Evolutionary conservation across 2,329 filamentous ascomycete genomes (phyloP).

Genomic region (Colletotrichum chrysophilum): DNA sequence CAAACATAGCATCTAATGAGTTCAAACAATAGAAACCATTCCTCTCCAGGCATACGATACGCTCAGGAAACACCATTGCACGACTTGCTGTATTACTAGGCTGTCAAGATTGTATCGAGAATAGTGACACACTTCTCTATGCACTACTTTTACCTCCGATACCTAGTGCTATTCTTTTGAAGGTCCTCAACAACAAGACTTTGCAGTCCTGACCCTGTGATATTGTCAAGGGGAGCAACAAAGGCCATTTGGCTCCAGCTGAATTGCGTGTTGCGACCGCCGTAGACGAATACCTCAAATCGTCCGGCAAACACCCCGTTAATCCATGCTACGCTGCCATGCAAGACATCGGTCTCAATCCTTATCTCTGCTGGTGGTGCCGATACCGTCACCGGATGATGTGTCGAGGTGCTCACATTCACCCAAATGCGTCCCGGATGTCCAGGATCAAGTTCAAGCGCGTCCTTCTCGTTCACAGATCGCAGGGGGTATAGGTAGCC

Average conservation of each 20-base stretch:
- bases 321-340: constrained; percentile 55
- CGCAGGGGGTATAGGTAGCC: constrained; percentile 54
- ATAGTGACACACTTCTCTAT: background rate
- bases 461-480: constrained; percentile 44
- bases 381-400: constrained; percentile 41
- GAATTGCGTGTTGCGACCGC: constrained; percentile 53
- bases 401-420: constrained; percentile 50
- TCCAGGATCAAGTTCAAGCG: constrained; percentile 50
- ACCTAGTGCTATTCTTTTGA: background rate
- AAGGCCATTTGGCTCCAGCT: constrained; percentile 64
- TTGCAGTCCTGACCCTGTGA: background rate
- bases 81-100: background rate
- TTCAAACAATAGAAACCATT: background rate
- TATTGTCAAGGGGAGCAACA: constrained; percentile 50
- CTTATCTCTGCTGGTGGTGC: constrained; percentile 36
- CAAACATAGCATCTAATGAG: background rate
- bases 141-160: background rate
- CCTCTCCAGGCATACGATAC: background rate
- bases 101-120: background rate
- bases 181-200: background rate
- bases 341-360: constrained; percentile 47
- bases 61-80: too few relatives aligned
- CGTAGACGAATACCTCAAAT: constrained; percentile 61
- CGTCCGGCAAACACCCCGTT: constrained; percentile 49
- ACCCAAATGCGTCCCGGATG: constrained; percentile 58